Conservation (phyloP, 2,329 filamentous ascomycete species). For the Penicillium sp. region DNA sequence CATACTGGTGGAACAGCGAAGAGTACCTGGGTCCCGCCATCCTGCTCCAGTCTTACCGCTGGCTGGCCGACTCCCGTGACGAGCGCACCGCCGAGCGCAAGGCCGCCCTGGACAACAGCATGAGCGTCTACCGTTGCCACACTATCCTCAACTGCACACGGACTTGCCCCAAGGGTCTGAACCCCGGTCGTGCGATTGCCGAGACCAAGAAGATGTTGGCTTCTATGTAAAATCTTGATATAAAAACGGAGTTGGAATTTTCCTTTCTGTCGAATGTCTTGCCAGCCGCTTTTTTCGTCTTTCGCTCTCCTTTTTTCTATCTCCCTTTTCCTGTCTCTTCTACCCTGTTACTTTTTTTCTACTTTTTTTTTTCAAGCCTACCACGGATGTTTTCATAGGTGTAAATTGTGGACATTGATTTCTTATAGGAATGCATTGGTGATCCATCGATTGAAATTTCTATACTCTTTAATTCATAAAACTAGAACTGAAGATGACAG, state of each 20-base stretch:
- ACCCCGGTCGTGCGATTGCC: conserved; percentile 92
- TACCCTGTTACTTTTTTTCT: conserved; percentile 11
- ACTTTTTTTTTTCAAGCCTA: conserved; percentile 17
- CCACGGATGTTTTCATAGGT: conserved; percentile 33
- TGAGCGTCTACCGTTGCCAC: conserved; percentile 98
- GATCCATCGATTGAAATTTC: conserved; percentile 20
- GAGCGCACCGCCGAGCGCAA: conserved; percentile 87
- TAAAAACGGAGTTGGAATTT: conserved; percentile 33
- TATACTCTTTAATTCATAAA: neutral
- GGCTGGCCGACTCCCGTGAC: conserved; percentile 93
- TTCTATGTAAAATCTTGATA: conserved; percentile 29
- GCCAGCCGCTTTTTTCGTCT: conserved; percentile 24
- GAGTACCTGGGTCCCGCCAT: conserved; percentile 98
- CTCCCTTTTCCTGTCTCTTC: conserved; percentile 9
- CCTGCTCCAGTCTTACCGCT: conserved; percentile 96
- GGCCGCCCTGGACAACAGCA: conserved; percentile 92
- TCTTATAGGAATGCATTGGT: conserved; percentile 30
- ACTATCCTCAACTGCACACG: conserved; percentile 98
- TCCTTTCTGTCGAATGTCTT: conserved; percentile 27
- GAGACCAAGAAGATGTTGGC: conserved; percentile 99
- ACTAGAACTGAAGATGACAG: neutral
- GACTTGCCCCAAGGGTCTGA: conserved; percentile 97
- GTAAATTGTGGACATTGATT: conserved; percentile 31
- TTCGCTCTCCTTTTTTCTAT: conserved; percentile 12
- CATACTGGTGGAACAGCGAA: conserved; percentile 99